These are phyloP conservation scores for Ettlia oleoabundans DNA, from an alignment of 139 green algal species.

Conservation along the genomic window DNA sequence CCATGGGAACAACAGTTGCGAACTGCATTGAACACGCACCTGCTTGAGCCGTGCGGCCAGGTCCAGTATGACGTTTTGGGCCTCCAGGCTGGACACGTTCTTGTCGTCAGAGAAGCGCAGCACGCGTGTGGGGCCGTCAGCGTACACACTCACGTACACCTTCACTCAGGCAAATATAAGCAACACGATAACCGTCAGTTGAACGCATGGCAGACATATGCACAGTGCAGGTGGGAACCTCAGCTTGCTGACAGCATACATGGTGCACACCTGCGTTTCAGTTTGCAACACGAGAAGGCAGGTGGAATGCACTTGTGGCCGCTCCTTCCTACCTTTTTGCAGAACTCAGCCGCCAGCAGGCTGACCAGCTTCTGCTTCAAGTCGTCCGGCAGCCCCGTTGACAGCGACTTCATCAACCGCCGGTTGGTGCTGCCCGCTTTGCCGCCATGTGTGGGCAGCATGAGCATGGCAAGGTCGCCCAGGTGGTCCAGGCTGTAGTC, in stretches of 20 bases:
- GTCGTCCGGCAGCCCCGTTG: constrained; percentile 47
- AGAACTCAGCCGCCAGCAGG: constrained; percentile 61
- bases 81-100: constrained; percentile 50
- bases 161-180: constrained; percentile 43
- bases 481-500: constrained; percentile 61
- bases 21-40: constrained; percentile 10
- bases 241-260: too few species aligned
- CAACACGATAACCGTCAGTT: not conserved
- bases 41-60: constrained; percentile 62
- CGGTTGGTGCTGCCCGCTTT: constrained; percentile 5
- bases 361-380: constrained; percentile 57
- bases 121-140: constrained; percentile 87
- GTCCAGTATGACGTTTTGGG: constrained; percentile 67
- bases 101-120: constrained; percentile 83
- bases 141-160: constrained; percentile 85
- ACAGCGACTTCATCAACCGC: constrained; percentile 36
- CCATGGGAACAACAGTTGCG: not conserved
- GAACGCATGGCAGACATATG: not conserved
- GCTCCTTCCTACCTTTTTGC: constrained; percentile 48
- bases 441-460: constrained; percentile 50
- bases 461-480: constrained; percentile 40
- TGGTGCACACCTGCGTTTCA: too few species aligned
- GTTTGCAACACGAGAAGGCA: not conserved
- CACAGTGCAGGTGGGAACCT: too few species aligned
- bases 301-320: not conserved